Evolutionary conservation across 1,139 yeast species (phyloP), one percentile per base, ranked within the genome.

Genomic region (Magnusiomyces sp.): DNA sequence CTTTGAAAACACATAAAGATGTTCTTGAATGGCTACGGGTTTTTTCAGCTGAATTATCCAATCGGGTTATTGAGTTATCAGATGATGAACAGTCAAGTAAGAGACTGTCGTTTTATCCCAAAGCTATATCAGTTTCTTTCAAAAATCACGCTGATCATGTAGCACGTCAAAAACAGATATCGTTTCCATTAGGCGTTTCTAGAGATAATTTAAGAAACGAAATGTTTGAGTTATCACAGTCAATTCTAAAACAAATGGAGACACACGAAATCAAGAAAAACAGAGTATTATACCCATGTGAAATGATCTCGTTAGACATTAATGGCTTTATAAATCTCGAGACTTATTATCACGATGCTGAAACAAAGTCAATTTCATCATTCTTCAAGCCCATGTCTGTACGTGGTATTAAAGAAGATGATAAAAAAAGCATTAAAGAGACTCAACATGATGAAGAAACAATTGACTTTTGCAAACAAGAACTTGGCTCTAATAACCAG

Each of bases 11-110:
- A 1, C 58, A 75, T 1, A 70, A 69, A 1, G 96, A 88, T 58
- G 79, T 87, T 23, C 60, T 72, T 5, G 83, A 80, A 36, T 92
- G 98, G 98, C 68, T 90, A 9, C 78, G 75, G 45, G 95, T 92
- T 0, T 89, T 82, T 67, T 75, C 84, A 0, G 94, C 92, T 0
- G 98, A 92, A 60, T 67, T 92, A 43, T 70, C 77, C 36, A 80
- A 82, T 50, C 66, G 98, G 48, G 63, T 89, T 11, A 69, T 75
- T 29, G 97, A 90, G 58, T 64, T 83, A 37, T 90, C 83, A 59
- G 94, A 87, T 56, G 95, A 88, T 54, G 68, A 70, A 31, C 46
- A 54, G 31, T 56, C 59, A 9, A 36, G 53, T 13, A 7, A 11
- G 2, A 42, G 16, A 16, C 2, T 42, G 11, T 23, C 17, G 5